These are phyloP conservation scores for Setaria italica DNA, from an alignment of 202 grass and related monocot genomes.

Conservation along the genomic window DNA sequence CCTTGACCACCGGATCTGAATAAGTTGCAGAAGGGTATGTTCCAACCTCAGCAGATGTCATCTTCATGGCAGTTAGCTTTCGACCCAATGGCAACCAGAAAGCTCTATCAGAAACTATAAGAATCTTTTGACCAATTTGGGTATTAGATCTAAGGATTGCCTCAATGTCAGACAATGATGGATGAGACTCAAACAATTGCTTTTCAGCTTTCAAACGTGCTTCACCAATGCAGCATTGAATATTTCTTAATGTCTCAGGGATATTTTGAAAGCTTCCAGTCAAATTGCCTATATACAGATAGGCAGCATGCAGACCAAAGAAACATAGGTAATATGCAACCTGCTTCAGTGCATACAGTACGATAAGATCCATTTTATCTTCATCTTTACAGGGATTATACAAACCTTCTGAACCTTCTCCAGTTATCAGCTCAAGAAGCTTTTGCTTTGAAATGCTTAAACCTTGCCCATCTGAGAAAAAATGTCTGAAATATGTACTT, in stretches of 20 bases:
- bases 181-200: slow-evolving; percentile 63
- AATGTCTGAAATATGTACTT: slow-evolving; percentile 52
- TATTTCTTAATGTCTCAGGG: slow-evolving; percentile 61
- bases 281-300: slow-evolving; percentile 68
- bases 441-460: slow-evolving; percentile 69
- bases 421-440: slow-evolving; percentile 64
- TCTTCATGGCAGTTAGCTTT: slow-evolving; percentile 69
- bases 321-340: slow-evolving; percentile 80
- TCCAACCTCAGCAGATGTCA: slow-evolving; percentile 51
- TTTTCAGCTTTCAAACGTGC: slow-evolving; percentile 46
- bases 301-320: slow-evolving; percentile 71
- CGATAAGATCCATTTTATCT: slow-evolving; percentile 57
- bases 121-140: slow-evolving; percentile 51
- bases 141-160: slow-evolving; percentile 56
- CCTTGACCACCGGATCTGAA: slow-evolving; percentile 36
- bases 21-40: slow-evolving; percentile 40
- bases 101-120: slow-evolving; percentile 65
- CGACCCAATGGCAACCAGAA: slow-evolving; percentile 68
- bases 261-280: slow-evolving; percentile 54
- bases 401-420: slow-evolving; percentile 43
- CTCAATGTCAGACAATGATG: slow-evolving; percentile 63
- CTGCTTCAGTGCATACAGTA: slow-evolving; percentile 72
- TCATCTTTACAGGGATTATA: slow-evolving; percentile 43
- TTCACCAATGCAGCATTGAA: slow-evolving; percentile 61
- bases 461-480: slow-evolving; percentile 46